A percentile compares a stretch with the other conserved stretches of the same genome.
These are phyloP conservation scores for Mycena sp. DNA, from an alignment of 1,284 basidiomycete genomes.

Conservation along the genomic window DNA sequence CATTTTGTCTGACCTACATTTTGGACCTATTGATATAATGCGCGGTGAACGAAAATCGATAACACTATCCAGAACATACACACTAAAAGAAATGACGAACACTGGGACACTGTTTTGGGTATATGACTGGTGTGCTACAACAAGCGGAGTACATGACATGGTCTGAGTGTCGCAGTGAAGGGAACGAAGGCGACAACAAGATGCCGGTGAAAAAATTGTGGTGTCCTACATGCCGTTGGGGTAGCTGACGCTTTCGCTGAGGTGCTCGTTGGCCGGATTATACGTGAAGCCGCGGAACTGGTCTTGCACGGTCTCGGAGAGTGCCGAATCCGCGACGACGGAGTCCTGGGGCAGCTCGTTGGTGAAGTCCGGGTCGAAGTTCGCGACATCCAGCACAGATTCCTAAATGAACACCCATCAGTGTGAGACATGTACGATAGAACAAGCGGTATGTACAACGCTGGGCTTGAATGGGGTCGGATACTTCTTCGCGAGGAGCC, in stretches of 20 bases:
- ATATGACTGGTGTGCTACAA: not conserved
- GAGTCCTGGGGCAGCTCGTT: constrained; percentile 93
- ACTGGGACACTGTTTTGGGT: not conserved
- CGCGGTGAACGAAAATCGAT: not conserved
- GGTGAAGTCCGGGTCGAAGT: constrained; percentile 96
- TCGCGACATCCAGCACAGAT: constrained; percentile 85
- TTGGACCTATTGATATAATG: not conserved
- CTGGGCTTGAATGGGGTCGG: constrained; percentile 98
- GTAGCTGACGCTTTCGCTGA: constrained; percentile 81
- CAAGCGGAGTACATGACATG: constrained; percentile 7
- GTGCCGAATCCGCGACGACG: constrained; percentile 90
- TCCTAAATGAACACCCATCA: constrained; percentile 54
- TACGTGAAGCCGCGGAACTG: constrained; percentile 93
- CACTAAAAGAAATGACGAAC: not conserved
- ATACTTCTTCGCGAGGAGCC: constrained; percentile 93
- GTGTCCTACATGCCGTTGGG: constrained; percentile 46
- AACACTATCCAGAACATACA: constrained; percentile 4
- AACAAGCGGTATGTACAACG: constrained; percentile 68
- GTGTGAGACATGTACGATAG: not conserved
- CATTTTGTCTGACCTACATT: not conserved
- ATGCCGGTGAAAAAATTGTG: not conserved
- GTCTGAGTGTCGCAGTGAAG: not conserved
- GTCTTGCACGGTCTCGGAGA: constrained; percentile 95
- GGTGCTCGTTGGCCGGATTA: constrained; percentile 82
- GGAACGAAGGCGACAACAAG: not conserved